These are phyloP conservation scores for Dactylellina sp. DNA, from an alignment of 2,329 filamentous ascomycete species.

Conservation along the genomic window DNA sequence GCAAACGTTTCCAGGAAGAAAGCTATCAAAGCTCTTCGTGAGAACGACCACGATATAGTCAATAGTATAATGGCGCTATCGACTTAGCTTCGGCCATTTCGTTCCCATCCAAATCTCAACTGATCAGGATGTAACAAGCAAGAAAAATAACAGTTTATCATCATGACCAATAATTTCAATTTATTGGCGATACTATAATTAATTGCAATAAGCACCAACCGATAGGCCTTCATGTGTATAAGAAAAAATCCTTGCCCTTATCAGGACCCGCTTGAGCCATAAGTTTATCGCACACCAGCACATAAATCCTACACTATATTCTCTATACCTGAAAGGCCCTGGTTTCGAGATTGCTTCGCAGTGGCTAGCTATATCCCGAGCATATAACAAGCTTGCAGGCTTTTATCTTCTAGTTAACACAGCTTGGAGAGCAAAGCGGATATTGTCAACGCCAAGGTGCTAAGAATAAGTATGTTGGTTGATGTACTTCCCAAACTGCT, in stretches of 20 bases:
- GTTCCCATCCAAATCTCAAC: background rate
- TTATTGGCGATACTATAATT: background rate
- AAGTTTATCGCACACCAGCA: too few species aligned
- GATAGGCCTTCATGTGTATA: constrained; percentile 9
- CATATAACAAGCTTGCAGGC: background rate
- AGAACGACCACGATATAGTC: constrained; percentile 99
- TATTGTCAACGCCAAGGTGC: too few species aligned
- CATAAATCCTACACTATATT: too few species aligned
- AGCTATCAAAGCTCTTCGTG: constrained; percentile 97
- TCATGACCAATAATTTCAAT: background rate
- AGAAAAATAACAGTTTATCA: background rate
- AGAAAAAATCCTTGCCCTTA: background rate
- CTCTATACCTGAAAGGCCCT: too few species aligned
- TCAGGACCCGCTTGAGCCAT: too few species aligned
- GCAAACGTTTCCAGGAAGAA: constrained; percentile 97
- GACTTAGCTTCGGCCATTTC: constrained; percentile 11
- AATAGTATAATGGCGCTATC: constrained; percentile 98
- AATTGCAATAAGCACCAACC: background rate
- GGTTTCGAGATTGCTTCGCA: too few species aligned
- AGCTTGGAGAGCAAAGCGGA: too few species aligned
- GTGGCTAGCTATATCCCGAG: background rate
- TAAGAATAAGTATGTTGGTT: too few species aligned
- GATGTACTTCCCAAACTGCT: too few species aligned
- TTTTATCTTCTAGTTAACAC: too few species aligned
- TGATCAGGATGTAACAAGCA: background rate